Conservation (phyloP, 441 rosid species). For the Eutrema salsugineum region DNA sequence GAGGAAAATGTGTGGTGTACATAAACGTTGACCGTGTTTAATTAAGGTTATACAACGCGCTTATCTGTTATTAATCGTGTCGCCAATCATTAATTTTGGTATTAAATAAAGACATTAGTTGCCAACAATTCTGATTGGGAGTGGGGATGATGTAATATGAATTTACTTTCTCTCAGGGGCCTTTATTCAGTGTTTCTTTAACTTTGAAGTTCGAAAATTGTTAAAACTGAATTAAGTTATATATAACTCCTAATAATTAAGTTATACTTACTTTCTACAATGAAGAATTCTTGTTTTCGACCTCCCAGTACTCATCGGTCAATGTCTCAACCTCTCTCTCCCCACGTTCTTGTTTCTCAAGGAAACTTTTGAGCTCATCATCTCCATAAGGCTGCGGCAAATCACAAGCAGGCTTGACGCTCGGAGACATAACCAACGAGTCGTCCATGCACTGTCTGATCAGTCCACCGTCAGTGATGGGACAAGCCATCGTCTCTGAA, state of each 20-base stretch:
- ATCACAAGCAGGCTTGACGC: slow-evolving; percentile 39
- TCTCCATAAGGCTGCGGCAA: slow-evolving; percentile 49
- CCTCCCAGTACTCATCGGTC: slow-evolving; percentile 48
- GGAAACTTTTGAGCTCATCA: slow-evolving; percentile 28
- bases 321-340: slow-evolving; percentile 45
- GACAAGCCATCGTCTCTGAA: slow-evolving; percentile 47
- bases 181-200: not conserved
- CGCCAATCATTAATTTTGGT: slow-evolving; percentile 6
- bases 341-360: slow-evolving; percentile 32
- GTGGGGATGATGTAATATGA: not conserved
- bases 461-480: slow-evolving; percentile 25
- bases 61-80: slow-evolving; percentile 28
- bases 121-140: not conserved
- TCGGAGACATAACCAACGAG: slow-evolving; percentile 54
- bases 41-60: slow-evolving; percentile 12
- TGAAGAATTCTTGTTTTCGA: not conserved
- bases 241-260: no score
- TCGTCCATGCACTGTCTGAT: slow-evolving; percentile 51
- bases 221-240: no score
- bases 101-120: slow-evolving; percentile 11
- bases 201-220: no score
- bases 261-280: not conserved
- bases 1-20: not conserved
- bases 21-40: slow-evolving; percentile 24
- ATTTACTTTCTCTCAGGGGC: not conserved